Evolutionary conservation across 2,329 filamentous ascomycete genomes (phyloP).

Genomic region (Alternaria panax): DNA sequence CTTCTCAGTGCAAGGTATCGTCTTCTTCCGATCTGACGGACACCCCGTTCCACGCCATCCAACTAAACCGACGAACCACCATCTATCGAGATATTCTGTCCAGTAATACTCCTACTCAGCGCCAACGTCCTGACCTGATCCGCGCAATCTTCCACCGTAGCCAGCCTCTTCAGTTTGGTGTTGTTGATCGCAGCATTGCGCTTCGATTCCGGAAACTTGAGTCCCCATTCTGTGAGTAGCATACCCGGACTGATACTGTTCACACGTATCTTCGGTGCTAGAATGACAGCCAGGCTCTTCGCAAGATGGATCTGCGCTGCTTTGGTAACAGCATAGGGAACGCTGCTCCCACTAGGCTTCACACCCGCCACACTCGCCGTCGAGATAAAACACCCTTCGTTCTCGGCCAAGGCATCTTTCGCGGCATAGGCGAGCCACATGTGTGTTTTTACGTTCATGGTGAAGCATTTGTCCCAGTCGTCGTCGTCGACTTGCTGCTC

Average conservation of each 20-base stretch:
- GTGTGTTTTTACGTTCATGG: slow-evolving; percentile 65
- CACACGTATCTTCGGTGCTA: slow-evolving; percentile 68
- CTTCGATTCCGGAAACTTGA: slow-evolving; percentile 57
- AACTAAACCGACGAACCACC: slow-evolving; percentile 36
- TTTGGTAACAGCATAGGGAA: slow-evolving; percentile 80
- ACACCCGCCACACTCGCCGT: slow-evolving; percentile 71
- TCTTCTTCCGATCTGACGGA: background rate
- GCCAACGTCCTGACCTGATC: slow-evolving; percentile 47
- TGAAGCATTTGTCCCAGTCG: slow-evolving; percentile 72
- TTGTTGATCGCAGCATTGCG: slow-evolving; percentile 52
- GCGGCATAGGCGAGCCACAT: slow-evolving; percentile 64
- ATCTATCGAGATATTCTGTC: slow-evolving; percentile 50
- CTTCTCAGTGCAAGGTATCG: too few species aligned
- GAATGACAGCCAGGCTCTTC: slow-evolving; percentile 68
- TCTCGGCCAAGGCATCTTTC: slow-evolving; percentile 65
- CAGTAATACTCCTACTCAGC: slow-evolving; percentile 46
- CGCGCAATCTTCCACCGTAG: slow-evolving; percentile 60
- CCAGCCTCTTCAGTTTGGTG: slow-evolving; percentile 59
- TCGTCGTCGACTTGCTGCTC: slow-evolving; percentile 65
- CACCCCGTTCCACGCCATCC: background rate
- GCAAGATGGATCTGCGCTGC: slow-evolving; percentile 74
- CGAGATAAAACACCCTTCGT: slow-evolving; percentile 68
- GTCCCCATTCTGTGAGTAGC: slow-evolving; percentile 65
- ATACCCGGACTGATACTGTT: slow-evolving; percentile 72
- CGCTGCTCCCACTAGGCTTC: slow-evolving; percentile 68